Evolutionary conservation across 23 red algal genomes (phyloP).

Genomic region (Agarophyton chilense): DNA sequence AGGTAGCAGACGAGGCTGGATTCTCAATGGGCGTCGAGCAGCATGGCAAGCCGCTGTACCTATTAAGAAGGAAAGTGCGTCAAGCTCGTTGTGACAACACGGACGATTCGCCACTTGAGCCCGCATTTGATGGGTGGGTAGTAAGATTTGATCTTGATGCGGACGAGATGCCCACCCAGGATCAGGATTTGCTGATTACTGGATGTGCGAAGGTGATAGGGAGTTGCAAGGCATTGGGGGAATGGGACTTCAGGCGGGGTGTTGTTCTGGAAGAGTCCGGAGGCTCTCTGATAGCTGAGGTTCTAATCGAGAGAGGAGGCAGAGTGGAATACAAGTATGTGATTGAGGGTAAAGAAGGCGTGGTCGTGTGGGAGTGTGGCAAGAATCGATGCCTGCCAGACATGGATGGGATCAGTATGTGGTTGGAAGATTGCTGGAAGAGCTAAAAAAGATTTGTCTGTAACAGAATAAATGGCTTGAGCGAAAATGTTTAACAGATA

Average conservation of each 20-base stretch:
- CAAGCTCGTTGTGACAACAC: neutral
- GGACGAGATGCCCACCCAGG: neutral
- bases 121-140: neutral
- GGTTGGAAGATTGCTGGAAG: neutral
- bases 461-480: too few species aligned
- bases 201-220: neutral
- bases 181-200: neutral
- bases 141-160: neutral
- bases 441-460: too few species aligned
- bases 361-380: neutral
- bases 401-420: neutral
- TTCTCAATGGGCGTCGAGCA: neutral
- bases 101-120: neutral
- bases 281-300: neutral
- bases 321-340: slow-evolving; percentile 6
- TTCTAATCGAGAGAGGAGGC: neutral
- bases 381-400: neutral
- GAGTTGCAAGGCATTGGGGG: neutral
- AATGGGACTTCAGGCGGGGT: neutral
- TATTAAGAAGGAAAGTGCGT: neutral
- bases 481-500: too few species aligned
- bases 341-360: neutral
- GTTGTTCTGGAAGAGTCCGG: neutral
- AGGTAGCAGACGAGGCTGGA: neutral
- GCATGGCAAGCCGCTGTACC: neutral